Conservation (phyloP, 345 rosid species). For the Moringa oleifera region DNA sequence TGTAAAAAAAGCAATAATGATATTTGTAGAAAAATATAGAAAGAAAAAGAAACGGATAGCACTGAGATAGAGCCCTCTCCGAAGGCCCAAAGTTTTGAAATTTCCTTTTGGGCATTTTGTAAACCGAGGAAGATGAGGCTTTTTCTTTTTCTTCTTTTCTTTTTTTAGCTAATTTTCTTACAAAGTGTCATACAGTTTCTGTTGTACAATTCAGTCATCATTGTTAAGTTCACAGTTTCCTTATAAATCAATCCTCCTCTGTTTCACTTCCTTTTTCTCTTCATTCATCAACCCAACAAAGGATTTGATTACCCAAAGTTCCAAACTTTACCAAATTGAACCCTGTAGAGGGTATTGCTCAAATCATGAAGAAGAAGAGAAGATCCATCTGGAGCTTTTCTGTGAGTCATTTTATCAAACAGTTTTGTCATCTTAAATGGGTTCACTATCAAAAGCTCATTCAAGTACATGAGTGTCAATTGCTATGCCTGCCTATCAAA, state of each 20-base stretch:
- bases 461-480: too few species aligned
- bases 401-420: too few species aligned
- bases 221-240: constrained; percentile 9
- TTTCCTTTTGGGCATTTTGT: constrained; percentile 48
- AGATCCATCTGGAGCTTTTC: too few species aligned
- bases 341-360: too few species aligned
- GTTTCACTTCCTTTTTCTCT: neutral
- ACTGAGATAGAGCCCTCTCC: constrained; percentile 51
- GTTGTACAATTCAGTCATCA: constrained; percentile 11
- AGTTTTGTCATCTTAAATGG: too few species aligned
- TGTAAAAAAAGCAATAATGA: constrained; percentile 12
- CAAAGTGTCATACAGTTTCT: constrained; percentile 2
- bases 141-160: constrained; percentile 10
- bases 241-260: neutral
- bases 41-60: constrained; percentile 13
- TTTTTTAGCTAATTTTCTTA: constrained; percentile 7
- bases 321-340: too few species aligned
- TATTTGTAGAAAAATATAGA: constrained; percentile 9
- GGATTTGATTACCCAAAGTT: too few species aligned
- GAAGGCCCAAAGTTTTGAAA: constrained; percentile 40
- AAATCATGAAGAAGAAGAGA: too few species aligned
- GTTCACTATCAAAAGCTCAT: too few species aligned
- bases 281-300: too few species aligned
- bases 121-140: constrained; percentile 55
- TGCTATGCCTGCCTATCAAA: too few species aligned